These are phyloP conservation scores for Amphichorda felina DNA, from an alignment of 2,329 filamentous ascomycete genomes.

Conservation along the genomic window DNA sequence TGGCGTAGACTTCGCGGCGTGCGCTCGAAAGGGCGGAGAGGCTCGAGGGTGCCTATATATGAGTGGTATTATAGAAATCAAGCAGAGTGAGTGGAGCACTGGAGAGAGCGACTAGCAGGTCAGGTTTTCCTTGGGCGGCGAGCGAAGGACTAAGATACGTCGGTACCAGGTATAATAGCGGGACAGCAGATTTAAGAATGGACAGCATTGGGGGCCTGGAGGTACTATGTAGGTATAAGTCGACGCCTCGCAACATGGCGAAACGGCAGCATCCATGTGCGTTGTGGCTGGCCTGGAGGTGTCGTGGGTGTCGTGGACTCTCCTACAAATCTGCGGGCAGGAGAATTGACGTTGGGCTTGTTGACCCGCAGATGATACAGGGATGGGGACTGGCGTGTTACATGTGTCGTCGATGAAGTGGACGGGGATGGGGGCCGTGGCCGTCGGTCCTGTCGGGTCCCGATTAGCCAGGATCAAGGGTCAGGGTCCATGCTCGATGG, in stretches of 20 bases:
- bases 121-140: not conserved
- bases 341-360: slow-evolving; percentile 2
- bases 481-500: slow-evolving; percentile 2
- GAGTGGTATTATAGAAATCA: slow-evolving; percentile 1
- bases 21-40: no score
- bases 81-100: not conserved
- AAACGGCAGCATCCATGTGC: not conserved
- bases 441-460: slow-evolving; percentile 1
- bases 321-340: slow-evolving; percentile 1
- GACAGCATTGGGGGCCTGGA: not conserved
- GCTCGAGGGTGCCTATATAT: slow-evolving; percentile 1
- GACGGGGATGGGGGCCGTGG: not conserved
- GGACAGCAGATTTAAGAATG: not conserved
- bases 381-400: slow-evolving; percentile 5
- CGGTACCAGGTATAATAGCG: not conserved
- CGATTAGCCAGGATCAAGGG: slow-evolving; percentile 3
- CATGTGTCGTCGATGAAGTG: slow-evolving; percentile 3
- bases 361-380: slow-evolving; percentile 3
- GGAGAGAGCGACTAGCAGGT: slow-evolving; percentile 4
- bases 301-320: not conserved
- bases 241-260: not conserved
- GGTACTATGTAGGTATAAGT: not conserved
- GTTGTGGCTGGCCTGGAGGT: not conserved
- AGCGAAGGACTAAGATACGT: not conserved
- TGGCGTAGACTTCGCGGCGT: no score